These are phyloP conservation scores for Cicer yamashitae DNA, from an alignment of 306 rosid genomes.

Conservation along the genomic window DNA sequence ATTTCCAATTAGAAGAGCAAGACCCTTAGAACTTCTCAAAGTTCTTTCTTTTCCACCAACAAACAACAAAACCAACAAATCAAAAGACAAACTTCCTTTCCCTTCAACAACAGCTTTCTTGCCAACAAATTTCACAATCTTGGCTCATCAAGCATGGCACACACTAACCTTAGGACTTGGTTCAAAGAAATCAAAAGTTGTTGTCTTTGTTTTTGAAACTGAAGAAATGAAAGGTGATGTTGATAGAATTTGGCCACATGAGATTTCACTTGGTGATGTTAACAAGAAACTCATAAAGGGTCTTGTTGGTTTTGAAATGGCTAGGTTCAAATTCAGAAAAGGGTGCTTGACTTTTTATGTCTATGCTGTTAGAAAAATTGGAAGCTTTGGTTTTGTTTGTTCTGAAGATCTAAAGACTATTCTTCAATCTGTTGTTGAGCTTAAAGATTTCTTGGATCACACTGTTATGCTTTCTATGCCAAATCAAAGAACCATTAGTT, in stretches of 20 bases:
- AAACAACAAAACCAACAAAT: conserved; percentile 32
- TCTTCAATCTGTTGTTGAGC: conserved; percentile 81
- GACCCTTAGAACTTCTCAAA: conserved; percentile 73
- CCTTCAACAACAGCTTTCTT: conserved; percentile 87
- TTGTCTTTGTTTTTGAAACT: conserved; percentile 78
- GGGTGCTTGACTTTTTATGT: conserved; percentile 94
- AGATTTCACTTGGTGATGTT: conserved; percentile 86
- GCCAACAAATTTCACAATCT: conserved; percentile 94
- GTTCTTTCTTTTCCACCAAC: conserved; percentile 80
- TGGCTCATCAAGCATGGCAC: conserved; percentile 98
- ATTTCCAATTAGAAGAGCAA: conserved; percentile 84
- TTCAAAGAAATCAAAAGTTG: conserved; percentile 86
- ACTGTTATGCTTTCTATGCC: conserved; percentile 96
- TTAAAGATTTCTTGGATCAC: conserved; percentile 95
- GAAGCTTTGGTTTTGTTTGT: conserved; percentile 67
- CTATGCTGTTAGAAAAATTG: conserved; percentile 75
- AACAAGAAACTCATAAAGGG: conserved; percentile 83
- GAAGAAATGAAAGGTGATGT: conserved; percentile 62
- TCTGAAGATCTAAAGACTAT: conserved; percentile 75
- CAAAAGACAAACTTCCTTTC: conserved; percentile 56
- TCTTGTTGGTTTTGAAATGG: conserved; percentile 76
- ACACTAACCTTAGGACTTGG: conserved; percentile 95
- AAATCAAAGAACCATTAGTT: conserved; percentile 74
- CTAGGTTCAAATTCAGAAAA: conserved; percentile 93
- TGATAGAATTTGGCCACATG: conserved; percentile 80